A percentile compares a stretch with the other conserved stretches of the same genome.
Evolutionary conservation across 1,284 basidiomycete genomes (phyloP).

Genomic region (Leccinum pallidistipes): DNA sequence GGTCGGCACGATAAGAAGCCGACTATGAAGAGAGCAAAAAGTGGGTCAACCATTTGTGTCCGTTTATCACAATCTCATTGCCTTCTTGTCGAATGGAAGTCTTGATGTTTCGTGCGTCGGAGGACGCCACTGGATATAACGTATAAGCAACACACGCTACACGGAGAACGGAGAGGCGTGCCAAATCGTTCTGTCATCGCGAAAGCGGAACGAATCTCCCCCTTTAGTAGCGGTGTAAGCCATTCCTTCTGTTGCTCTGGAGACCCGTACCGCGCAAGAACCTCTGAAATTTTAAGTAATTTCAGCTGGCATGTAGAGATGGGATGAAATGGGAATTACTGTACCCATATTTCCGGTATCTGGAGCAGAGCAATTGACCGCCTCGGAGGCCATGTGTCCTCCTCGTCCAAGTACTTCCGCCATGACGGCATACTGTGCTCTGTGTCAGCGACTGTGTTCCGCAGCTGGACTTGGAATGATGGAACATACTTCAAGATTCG

Average conservation of each 20-base stretch:
- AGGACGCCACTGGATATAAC: conserved; percentile 74
- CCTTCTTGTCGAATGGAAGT: conserved; percentile 88
- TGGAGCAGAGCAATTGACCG: conserved; percentile 90
- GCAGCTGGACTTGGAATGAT: not conserved
- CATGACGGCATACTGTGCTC: conserved; percentile 87
- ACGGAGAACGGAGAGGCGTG: conserved; percentile 38
- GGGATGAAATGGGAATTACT: conserved; percentile 19
- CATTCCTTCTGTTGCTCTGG: conserved; percentile 90
- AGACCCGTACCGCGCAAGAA: conserved; percentile 91
- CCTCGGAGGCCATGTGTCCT: conserved; percentile 81
- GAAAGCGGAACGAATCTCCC: conserved; percentile 92
- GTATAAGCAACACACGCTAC: conserved; percentile 4
- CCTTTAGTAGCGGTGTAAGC: conserved; percentile 86
- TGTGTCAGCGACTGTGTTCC: conserved; percentile 3
- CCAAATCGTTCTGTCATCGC: conserved; percentile 93
- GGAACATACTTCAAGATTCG: conserved; percentile 81
- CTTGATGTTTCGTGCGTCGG: conserved; percentile 94
- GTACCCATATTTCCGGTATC: conserved; percentile 96
- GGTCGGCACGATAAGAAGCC: conserved; percentile 12
- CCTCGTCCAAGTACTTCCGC: conserved; percentile 91
- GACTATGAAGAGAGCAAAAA: not conserved
- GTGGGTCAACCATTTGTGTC: conserved; percentile 84
- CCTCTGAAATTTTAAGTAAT: conserved; percentile 60
- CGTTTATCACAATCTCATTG: conserved; percentile 90
- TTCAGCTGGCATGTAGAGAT: conserved; percentile 3